A percentile compares a stretch with the other conserved stretches of the same genome.
Evolutionary conservation across 2,329 filamentous ascomycete genomes (phyloP).

Genomic region (Fusarium drepaniforme): DNA sequence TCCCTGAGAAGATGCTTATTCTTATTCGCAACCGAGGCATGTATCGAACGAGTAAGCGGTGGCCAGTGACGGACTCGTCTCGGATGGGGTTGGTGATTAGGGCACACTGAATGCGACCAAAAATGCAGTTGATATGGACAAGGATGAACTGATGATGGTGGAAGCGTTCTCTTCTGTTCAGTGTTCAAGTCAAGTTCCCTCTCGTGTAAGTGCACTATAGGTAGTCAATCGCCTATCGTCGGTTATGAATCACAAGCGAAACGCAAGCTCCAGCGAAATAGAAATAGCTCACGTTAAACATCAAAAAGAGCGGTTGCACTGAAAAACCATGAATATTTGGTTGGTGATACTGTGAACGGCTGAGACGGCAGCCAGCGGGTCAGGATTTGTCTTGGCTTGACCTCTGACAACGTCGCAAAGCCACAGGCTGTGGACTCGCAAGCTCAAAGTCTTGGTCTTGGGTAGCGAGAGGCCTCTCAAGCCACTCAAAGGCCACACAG

Average conservation of each 20-base stretch:
- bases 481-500: neutral
- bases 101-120: neutral
- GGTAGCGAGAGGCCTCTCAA: slow-evolving; percentile 33
- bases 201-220: neutral
- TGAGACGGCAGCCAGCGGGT: slow-evolving; percentile 7
- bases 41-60: neutral
- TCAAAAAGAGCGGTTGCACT: neutral
- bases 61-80: neutral
- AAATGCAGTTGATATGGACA: neutral
- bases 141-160: neutral
- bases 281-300: neutral
- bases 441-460: neutral
- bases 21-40: neutral
- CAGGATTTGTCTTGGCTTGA: slow-evolving; percentile 3
- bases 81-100: neutral
- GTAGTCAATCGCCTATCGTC: neutral
- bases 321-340: neutral
- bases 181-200: neutral
- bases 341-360: slow-evolving; percentile 2
- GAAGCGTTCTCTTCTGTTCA: neutral
- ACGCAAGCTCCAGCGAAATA: neutral
- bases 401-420: slow-evolving; percentile 12
- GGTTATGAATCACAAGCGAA: neutral
- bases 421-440: slow-evolving; percentile 27
- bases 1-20: neutral